Conservation (phyloP, 2,329 filamentous ascomycete species). For the Exophiala viscosa region DNA sequence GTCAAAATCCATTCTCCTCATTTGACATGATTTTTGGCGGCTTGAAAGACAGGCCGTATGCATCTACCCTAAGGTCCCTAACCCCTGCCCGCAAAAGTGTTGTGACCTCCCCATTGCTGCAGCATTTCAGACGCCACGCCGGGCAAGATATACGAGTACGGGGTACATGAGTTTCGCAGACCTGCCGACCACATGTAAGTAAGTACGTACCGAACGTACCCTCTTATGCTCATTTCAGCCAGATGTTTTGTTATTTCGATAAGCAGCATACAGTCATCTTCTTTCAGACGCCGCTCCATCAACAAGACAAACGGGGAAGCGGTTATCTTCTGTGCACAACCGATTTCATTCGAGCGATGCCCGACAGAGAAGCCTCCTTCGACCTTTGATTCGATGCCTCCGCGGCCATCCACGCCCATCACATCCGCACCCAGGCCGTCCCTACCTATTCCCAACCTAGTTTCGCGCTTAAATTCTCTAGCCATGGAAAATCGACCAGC, state of each 20-base stretch:
- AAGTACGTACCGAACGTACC: too few relatives aligned
- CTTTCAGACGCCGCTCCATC: not conserved
- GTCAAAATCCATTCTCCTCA: not conserved
- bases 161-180: too few relatives aligned
- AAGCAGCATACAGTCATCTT: too few relatives aligned
- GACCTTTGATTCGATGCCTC: constrained; percentile 11
- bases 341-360: not conserved
- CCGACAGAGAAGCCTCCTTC: not conserved
- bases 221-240: not conserved
- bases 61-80: too few relatives aligned
- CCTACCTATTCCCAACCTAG: constrained; percentile 11
- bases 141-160: too few relatives aligned
- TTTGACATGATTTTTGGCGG: not conserved
- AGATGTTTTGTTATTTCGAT: too few relatives aligned
- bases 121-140: too few relatives aligned
- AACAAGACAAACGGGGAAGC: constrained; percentile 9
- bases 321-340: constrained; percentile 6
- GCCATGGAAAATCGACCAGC: not conserved
- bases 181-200: too few relatives aligned
- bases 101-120: too few relatives aligned
- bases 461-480: constrained; percentile 12
- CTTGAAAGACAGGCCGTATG: not conserved
- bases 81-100: too few relatives aligned
- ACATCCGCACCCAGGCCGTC: constrained; percentile 14
- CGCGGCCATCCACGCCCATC: constrained; percentile 4